A percentile compares a stretch with the other conserved stretches of the same genome.
Evolutionary conservation across 179 eudicot species (phyloP).

Genomic region (Carnegiea gigantea): DNA sequence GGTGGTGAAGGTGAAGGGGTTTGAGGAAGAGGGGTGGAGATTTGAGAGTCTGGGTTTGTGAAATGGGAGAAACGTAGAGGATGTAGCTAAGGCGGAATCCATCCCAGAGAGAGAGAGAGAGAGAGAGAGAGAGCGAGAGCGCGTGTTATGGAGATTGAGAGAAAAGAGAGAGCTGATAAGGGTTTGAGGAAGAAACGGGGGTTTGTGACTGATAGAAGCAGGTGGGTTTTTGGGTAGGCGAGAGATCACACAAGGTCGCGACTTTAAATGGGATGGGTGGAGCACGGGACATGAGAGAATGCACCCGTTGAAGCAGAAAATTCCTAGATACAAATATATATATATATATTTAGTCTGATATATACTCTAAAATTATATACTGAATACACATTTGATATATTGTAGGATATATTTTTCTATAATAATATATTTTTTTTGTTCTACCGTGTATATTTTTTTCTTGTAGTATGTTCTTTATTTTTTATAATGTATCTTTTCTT

Average conservation of each 20-base stretch:
- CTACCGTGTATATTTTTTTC: no score
- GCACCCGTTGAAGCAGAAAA: no score
- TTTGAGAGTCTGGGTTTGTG: constrained; percentile 17
- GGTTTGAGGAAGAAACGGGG: neutral
- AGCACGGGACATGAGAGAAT: no score
- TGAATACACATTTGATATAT: no score
- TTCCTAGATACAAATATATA: no score
- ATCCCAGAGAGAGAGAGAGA: constrained; percentile 12
- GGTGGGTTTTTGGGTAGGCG: neutral
- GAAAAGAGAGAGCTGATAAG: neutral
- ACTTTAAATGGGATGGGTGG: neutral
- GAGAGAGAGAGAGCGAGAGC: no score
- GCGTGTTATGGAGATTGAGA: neutral
- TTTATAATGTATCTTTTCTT: no score
- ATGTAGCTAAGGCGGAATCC: constrained; percentile 29
- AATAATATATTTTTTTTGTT: no score
- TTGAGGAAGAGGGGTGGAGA: constrained; percentile 10
- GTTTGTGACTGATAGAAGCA: neutral
- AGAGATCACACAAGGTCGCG: neutral
- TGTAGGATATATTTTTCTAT: no score
- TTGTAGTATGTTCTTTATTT: no score
- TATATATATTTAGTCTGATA: no score
- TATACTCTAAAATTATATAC: no score
- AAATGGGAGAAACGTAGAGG: constrained; percentile 28
- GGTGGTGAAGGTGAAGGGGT: constrained; percentile 16